phyloP scores from a whole-genome alignment of 192 early-diverging fungal genomes.

The Gigaspora rosea region DNA sequence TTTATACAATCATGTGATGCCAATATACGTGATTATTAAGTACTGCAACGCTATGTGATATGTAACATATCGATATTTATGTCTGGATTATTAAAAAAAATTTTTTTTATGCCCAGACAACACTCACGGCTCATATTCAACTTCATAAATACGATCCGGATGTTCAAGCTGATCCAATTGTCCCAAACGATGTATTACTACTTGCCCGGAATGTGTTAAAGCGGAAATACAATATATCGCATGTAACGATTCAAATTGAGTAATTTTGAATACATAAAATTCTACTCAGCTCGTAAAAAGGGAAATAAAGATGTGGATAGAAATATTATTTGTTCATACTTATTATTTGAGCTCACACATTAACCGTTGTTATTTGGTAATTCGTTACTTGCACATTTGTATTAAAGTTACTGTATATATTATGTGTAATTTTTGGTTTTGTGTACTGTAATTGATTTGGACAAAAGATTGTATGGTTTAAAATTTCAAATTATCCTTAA shows the following conservation, averaged over 20 bases:
- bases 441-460: too few species aligned
- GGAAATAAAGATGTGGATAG: too few species aligned
- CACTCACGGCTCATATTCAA: slow-evolving; percentile 8
- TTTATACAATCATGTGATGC: not conserved
- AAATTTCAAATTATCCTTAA: too few species aligned
- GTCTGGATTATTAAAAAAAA: not conserved
- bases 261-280: not conserved
- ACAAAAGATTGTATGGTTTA: too few species aligned
- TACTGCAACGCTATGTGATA: not conserved
- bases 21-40: too few species aligned
- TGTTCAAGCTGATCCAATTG: not conserved
- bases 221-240: not conserved
- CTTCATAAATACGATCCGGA: slow-evolving; percentile 18
- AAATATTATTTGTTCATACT: too few species aligned
- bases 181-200: not conserved
- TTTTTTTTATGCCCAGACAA: slow-evolving; percentile 12
- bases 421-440: too few species aligned
- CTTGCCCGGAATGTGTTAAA: not conserved
- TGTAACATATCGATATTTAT: not conserved
- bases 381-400: too few species aligned
- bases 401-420: too few species aligned
- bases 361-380: too few species aligned
- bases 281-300: too few species aligned
- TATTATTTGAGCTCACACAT: too few species aligned
- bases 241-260: slow-evolving; percentile 29